Evolutionary conservation across 2,329 filamentous ascomycete species (phyloP).

Genomic region (Aspergillus viridinutans): DNA sequence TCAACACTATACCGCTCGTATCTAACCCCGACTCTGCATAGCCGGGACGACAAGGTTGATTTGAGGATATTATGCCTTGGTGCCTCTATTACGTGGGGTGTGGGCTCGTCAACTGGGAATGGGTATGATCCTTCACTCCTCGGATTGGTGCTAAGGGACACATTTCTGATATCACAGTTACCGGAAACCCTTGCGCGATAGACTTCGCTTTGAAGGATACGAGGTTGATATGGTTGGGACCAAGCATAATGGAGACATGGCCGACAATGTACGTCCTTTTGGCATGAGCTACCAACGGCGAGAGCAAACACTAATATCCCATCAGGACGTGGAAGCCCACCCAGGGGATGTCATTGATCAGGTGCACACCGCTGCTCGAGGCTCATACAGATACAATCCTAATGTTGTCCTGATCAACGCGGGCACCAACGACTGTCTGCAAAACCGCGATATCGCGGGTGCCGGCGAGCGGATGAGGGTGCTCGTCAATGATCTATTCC

Average conservation of each 20-base stretch:
- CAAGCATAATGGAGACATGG: conserved; percentile 10
- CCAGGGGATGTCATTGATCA: conserved; percentile 3
- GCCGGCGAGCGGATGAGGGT: conserved; percentile 4
- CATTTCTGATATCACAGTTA: background rate
- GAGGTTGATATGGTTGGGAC: conserved; percentile 14
- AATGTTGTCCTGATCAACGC: conserved; percentile 10
- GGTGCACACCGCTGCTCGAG: background rate
- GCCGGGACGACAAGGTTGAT: background rate
- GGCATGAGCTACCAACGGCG: background rate
- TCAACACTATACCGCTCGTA: too few species aligned
- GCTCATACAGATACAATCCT: conserved; percentile 1
- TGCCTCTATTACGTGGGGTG: conserved; percentile 12
- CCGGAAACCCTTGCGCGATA: conserved; percentile 8
- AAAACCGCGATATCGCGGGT: background rate
- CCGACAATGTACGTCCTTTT: conserved; percentile 16
- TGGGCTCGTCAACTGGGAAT: conserved; percentile 6
- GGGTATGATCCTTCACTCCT: background rate
- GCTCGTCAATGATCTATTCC: background rate
- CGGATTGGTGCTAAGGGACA: too few species aligned
- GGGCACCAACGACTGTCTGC: conserved; percentile 6
- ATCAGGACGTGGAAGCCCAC: conserved; percentile 4
- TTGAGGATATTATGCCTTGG: conserved; percentile 8
- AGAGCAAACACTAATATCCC: background rate
- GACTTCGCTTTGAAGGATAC: conserved; percentile 7
- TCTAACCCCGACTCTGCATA: too few species aligned